Base-by-base conservation (phyloP, 1,284 basidiomycete species). In the Cystobasidiaceae sp. region DNA sequence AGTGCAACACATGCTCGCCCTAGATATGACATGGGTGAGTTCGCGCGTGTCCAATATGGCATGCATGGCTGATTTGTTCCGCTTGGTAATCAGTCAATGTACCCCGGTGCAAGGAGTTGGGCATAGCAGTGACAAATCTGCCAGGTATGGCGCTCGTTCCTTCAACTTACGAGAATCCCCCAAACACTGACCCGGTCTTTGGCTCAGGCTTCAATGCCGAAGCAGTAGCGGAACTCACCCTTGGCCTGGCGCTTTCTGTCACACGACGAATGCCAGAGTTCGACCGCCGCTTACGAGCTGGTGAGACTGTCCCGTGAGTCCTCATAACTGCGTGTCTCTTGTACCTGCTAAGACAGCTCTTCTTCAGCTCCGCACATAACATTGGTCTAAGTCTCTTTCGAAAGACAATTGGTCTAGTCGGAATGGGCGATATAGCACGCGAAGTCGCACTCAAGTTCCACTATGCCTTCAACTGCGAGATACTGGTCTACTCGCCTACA, bases 381-480 rank as follows among this genome's bases (percentile, higher is more conserved):
- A 67, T 78, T 2, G 62, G 74, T 0, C 72, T 72, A 1, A 75
- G 77, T 4, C 27, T 71, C 17, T 55, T 68, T 19, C 75, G 75
- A 15, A 76, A 75, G 66, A 74, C 69, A 0, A 63, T 80, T 1
- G 78, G 78, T 0, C 55, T 79, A 17, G 71, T 80, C 2, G 79
- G 78, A 0, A 80, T 80, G 79, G 79, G 79, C 1, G 73, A 75
- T 51, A 79, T 77, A 6, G 76, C 78, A 0, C 71, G 74, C 30
- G 71, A 74, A 45, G 63, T 73, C 1, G 76, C 77, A 8, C 69
- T 73, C 37, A 71, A 78, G n/a, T 74, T 79, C 41, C 52, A 60
- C 46, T 37, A 70, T 5, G 72, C 75, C 0, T 79, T 77, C 70
- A 69, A 71, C 8, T 76, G 74, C 61, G 56, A 60, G 17, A 62